phyloP scores from a whole-genome alignment of 306 rosid species.

The Lathyrus aphaca region DNA sequence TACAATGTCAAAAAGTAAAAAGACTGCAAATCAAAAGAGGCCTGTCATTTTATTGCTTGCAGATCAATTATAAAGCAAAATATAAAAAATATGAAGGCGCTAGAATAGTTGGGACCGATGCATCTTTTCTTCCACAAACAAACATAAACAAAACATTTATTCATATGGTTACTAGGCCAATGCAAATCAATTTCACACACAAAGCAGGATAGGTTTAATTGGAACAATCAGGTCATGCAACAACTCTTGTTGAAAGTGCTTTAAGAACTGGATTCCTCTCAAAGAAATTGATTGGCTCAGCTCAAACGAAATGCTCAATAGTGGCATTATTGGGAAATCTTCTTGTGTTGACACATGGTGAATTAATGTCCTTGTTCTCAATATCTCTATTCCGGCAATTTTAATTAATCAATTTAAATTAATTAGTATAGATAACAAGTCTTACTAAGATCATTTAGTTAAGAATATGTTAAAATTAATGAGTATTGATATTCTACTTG shows the following conservation, averaged over 20 bases:
- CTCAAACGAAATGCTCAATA: conserved; percentile 48
- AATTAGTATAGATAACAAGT: background rate
- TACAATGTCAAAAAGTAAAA: too few relatives aligned
- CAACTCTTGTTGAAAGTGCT: conserved; percentile 14
- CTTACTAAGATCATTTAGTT: background rate
- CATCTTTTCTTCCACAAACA: background rate
- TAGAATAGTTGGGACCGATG: background rate
- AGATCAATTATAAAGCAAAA: too few relatives aligned
- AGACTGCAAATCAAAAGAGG: too few relatives aligned
- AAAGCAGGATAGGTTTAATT: background rate
- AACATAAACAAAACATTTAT: background rate
- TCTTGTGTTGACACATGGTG: conserved; percentile 72
- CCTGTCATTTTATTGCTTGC: too few relatives aligned
- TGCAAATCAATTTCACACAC: background rate
- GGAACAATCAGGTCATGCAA: conserved; percentile 13
- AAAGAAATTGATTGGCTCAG: conserved; percentile 62
- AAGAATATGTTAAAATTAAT: too few relatives aligned
- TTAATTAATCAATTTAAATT: background rate
- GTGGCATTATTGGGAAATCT: conserved; percentile 69
- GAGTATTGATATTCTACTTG: too few relatives aligned
- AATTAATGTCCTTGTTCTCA: conserved; percentile 51
- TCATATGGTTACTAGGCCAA: too few relatives aligned
- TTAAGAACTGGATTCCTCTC: conserved; percentile 61
- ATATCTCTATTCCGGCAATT: conserved; percentile 49
- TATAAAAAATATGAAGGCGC: too few relatives aligned